Conservation (phyloP, 148 eudicot genomes). For the Rhododendron williamsianum region DNA sequence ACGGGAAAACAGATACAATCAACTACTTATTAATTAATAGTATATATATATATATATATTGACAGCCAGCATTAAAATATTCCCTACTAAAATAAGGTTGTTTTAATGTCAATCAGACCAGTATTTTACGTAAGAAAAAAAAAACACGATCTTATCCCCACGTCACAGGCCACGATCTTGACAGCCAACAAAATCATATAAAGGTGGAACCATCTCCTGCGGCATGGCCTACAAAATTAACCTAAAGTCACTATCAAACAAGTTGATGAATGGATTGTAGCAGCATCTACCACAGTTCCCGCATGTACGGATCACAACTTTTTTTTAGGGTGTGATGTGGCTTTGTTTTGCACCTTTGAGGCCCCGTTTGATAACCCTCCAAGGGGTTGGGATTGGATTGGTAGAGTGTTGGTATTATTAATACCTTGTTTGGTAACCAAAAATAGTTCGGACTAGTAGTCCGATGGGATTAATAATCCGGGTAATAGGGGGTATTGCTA, state of each 20-base stretch:
- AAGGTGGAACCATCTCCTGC: not conserved
- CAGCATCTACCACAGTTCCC: not conserved
- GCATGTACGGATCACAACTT: not conserved
- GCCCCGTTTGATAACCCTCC: too few species aligned
- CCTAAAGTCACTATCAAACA: not conserved
- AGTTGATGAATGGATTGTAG: not conserved
- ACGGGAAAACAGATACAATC: not conserved
- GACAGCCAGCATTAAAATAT: too few species aligned
- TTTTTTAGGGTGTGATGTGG: not conserved
- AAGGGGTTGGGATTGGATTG: too few species aligned
- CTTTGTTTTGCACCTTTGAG: not conserved
- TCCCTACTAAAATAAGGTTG: not conserved
- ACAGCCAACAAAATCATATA: not conserved
- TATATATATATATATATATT: too few species aligned
- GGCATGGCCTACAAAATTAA: not conserved
- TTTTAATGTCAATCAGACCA: not conserved
- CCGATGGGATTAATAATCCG: too few species aligned
- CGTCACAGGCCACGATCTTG: constrained; percentile 9
- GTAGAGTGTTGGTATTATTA: too few species aligned
- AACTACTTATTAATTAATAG: not conserved
- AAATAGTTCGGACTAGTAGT: too few species aligned
- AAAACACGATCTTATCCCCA: not conserved
- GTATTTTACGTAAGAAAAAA: not conserved
- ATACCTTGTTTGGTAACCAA: too few species aligned
- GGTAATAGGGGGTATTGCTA: too few species aligned